phyloP scores from a whole-genome alignment of 306 rosid species.

The Medicago ruthenica region DNA sequence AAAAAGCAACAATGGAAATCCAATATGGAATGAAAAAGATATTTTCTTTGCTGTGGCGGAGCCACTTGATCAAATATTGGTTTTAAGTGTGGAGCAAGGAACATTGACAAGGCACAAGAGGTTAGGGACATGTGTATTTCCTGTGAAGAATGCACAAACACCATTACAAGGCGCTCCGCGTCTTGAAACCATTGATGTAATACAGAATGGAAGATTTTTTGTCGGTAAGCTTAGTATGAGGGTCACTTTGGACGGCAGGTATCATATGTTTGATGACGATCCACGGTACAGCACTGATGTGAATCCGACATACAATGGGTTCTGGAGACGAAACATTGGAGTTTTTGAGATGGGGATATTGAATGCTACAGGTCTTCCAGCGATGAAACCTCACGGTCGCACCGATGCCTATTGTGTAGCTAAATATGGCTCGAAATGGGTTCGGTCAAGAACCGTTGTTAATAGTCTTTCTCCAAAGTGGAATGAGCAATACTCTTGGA shows the following conservation, averaged over 20 bases:
- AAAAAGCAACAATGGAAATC: conserved; percentile 36
- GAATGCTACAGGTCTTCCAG: conserved; percentile 49
- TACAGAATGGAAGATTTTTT: conserved; percentile 23
- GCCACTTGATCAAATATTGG: conserved; percentile 50
- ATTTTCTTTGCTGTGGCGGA: conserved; percentile 49
- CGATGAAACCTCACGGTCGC: conserved; percentile 44
- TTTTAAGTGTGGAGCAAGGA: conserved; percentile 42
- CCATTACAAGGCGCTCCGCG: conserved; percentile 21
- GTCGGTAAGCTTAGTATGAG: conserved; percentile 45
- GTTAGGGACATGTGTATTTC: conserved; percentile 45
- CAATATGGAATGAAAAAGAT: conserved; percentile 50
- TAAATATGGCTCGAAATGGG: conserved; percentile 52
- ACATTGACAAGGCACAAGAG: conserved; percentile 8
- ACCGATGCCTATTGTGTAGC: conserved; percentile 59
- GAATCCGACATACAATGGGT: conserved; percentile 31
- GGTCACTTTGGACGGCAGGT: conserved; percentile 55
- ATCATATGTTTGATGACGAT: conserved; percentile 58
- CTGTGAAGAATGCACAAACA: conserved; percentile 31
- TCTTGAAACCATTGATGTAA: neutral
- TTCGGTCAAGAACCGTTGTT: conserved; percentile 46
- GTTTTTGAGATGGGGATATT: conserved; percentile 56
- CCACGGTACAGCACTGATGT: conserved; percentile 45
- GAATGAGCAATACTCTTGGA: conserved; percentile 50
- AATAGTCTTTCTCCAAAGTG: conserved; percentile 48
- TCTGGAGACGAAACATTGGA: conserved; percentile 52